These are phyloP conservation scores for Picocystis sp. DNA, from an alignment of 163 green algal species.

Conservation along the genomic window DNA sequence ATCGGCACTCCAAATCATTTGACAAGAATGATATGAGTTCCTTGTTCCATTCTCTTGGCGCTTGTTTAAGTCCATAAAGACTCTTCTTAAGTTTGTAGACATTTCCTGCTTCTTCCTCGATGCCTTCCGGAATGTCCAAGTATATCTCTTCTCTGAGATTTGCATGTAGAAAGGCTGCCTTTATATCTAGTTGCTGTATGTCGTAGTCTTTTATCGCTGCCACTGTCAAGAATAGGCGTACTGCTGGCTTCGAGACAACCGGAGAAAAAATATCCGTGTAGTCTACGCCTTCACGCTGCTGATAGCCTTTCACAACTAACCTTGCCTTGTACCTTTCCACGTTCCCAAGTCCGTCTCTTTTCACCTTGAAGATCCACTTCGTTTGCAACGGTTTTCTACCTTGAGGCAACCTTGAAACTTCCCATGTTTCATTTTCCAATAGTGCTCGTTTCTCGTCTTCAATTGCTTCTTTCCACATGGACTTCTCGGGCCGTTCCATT, in stretches of 20 bases:
- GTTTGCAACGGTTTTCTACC: slow-evolving; percentile 18
- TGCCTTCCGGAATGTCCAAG: no score
- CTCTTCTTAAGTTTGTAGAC: no score
- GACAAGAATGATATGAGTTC: no score
- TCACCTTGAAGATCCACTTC: slow-evolving; percentile 37
- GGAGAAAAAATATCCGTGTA: not conserved
- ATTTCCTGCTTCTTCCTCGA: no score
- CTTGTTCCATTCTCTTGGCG: no score
- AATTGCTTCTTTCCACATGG: slow-evolving; percentile 3
- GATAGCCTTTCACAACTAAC: slow-evolving; percentile 15
- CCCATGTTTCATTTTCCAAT: slow-evolving; percentile 11
- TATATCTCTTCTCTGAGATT: no score
- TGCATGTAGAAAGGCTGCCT: no score
- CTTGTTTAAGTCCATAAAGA: no score
- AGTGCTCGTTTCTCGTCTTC: slow-evolving; percentile 12
- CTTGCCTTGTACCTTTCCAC: slow-evolving; percentile 33
- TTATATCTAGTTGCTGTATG: no score
- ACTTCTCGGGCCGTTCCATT: slow-evolving; percentile 10
- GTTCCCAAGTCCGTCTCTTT: slow-evolving; percentile 23
- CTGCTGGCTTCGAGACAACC: not conserved
- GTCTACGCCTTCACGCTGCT: slow-evolving; percentile 3
- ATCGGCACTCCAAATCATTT: no score
- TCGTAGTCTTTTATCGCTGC: no score
- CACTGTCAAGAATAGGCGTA: no score
- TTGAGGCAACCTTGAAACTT: slow-evolving; percentile 7